These are phyloP conservation scores for Clarireedia sp. DNA, from an alignment of 2,329 filamentous ascomycete genomes.

Conservation along the genomic window DNA sequence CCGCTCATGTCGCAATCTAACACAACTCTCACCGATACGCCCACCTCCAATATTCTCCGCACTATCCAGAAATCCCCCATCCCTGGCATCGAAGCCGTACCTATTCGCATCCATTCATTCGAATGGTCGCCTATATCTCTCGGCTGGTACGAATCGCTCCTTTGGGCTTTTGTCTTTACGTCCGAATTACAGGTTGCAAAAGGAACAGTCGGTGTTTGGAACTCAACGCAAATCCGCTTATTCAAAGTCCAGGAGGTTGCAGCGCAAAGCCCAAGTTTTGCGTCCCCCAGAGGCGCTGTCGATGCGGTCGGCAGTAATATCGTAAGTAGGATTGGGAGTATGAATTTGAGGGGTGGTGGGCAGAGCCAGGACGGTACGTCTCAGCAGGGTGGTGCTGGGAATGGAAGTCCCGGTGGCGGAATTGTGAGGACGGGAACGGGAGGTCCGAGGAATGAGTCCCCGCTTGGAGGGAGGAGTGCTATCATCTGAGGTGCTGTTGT, in stretches of 20 bases:
- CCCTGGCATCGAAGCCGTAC: conserved; percentile 64
- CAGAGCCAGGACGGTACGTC: conserved; percentile 4
- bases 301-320: conserved; percentile 89
- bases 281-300: conserved; percentile 81
- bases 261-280: conserved; percentile 69
- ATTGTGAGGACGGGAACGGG: conserved; percentile 9
- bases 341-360: conserved; percentile 34
- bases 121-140: conserved; percentile 87
- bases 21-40: conserved; percentile 34
- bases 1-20: conserved; percentile 45
- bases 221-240: conserved; percentile 76
- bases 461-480: conserved; percentile 9
- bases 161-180: conserved; percentile 90
- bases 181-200: conserved; percentile 82
- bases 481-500: conserved; percentile 1
- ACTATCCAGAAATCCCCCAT: conserved; percentile 55
- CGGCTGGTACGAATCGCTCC: conserved; percentile 90
- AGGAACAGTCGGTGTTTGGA: conserved; percentile 90
- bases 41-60: conserved; percentile 40
- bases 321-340: conserved; percentile 75
- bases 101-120: conserved; percentile 77
- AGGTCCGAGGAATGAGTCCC: conserved; percentile 5
- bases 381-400: neutral
- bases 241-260: conserved; percentile 86
- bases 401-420: neutral